phyloP scores from a whole-genome alignment of 257 asterid species.

The Scutellaria barbata region DNA sequence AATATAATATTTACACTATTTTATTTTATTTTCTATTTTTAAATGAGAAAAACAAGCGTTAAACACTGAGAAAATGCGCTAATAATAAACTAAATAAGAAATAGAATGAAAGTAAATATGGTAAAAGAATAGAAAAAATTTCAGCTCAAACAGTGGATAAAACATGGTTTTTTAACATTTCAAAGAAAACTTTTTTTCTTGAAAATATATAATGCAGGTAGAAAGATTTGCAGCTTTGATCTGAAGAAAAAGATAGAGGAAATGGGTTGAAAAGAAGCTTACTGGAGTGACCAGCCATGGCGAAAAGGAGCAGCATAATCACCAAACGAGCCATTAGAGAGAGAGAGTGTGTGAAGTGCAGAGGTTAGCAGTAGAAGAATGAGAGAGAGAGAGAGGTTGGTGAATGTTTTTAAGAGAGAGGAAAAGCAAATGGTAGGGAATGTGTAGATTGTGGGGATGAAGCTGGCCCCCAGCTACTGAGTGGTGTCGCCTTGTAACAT shows the following conservation, averaged over 20 bases:
- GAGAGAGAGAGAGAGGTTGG: constrained; percentile 11
- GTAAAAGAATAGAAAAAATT: too few relatives aligned
- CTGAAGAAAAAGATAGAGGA: background rate
- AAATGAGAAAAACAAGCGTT: too few relatives aligned
- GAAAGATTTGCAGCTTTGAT: constrained; percentile 35
- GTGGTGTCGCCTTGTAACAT: constrained; percentile 36
- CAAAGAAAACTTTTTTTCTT: too few relatives aligned
- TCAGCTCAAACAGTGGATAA: too few relatives aligned
- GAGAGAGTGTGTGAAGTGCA: constrained; percentile 3
- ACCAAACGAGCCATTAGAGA: constrained; percentile 46
- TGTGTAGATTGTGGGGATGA: constrained; percentile 35
- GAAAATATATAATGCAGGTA: background rate
- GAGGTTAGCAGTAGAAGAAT: background rate
- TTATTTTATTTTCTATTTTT: too few relatives aligned
- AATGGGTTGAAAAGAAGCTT: constrained; percentile 34
- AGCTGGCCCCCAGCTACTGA: constrained; percentile 41
- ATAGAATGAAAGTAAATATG: too few relatives aligned
- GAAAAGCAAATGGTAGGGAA: constrained; percentile 12
- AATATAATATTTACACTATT: background rate
- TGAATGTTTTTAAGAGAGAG: constrained; percentile 15
- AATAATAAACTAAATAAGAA: too few relatives aligned
- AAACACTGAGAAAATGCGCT: too few relatives aligned
- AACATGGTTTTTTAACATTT: too few relatives aligned
- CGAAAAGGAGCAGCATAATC: constrained; percentile 51
- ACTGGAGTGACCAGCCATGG: constrained; percentile 81